phyloP scores from a whole-genome alignment of 805 yeast genomes.

The Soucietia sequanensis region DNA sequence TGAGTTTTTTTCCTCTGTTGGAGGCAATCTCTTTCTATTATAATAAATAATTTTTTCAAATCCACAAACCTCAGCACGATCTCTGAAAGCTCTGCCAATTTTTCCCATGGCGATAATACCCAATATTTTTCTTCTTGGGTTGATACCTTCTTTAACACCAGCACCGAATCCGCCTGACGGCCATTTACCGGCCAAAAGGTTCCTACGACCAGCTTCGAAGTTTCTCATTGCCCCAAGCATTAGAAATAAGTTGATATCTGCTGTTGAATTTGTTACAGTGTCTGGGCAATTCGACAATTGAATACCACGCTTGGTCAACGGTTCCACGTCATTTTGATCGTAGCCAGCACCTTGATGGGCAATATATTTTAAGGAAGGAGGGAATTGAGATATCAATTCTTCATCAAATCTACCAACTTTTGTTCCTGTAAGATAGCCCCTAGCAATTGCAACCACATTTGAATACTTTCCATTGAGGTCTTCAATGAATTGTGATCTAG shows the following conservation, averaged over 20 bases:
- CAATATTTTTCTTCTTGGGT: conserved; percentile 68
- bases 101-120: conserved; percentile 83
- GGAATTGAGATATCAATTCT: conserved; percentile 38
- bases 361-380: conserved; percentile 39
- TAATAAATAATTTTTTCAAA: conserved; percentile 63
- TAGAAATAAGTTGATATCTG: conserved; percentile 53
- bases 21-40: conserved; percentile 54
- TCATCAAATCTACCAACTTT: conserved; percentile 44
- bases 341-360: conserved; percentile 60
- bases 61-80: conserved; percentile 67
- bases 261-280: conserved; percentile 54
- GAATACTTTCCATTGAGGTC: conserved; percentile 27
- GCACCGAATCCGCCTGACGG: conserved; percentile 30
- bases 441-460: conserved; percentile 37
- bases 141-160: conserved; percentile 60
- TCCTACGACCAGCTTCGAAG: conserved; percentile 39
- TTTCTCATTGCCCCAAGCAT: conserved; percentile 53
- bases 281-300: conserved; percentile 54
- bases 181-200: conserved; percentile 58
- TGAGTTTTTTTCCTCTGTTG: conserved; percentile 62
- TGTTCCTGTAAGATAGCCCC: conserved; percentile 40
- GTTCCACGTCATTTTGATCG: conserved; percentile 48
- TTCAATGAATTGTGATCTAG: conserved; percentile 39
- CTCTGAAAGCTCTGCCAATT: conserved; percentile 70
- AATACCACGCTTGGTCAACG: conserved; percentile 39